A percentile compares a stretch with the other conserved stretches of the same genome.
phyloP scores from a whole-genome alignment of 169 alveolate species.

The Plasmodium blacklocki region DNA sequence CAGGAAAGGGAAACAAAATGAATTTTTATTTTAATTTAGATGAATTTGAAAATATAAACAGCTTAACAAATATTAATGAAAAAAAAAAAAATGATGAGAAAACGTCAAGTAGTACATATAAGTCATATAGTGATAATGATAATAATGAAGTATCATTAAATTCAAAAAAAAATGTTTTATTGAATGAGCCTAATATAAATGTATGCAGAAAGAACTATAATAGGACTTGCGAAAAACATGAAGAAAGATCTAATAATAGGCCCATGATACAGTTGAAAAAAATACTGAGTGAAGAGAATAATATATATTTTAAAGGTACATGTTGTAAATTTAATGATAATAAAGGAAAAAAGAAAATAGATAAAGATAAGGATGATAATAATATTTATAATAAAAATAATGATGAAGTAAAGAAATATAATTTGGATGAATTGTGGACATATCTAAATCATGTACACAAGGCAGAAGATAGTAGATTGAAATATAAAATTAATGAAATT shows the following conservation, averaged over 20 bases:
- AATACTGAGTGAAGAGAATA: conserved; percentile 3
- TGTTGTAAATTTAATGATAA: conserved; percentile 64
- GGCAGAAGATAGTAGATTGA: conserved; percentile 41
- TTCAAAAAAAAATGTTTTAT: too few species aligned
- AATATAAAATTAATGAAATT: conserved; percentile 29
- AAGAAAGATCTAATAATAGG: conserved; percentile 2
- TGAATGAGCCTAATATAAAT: too few species aligned
- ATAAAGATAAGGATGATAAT: background rate
- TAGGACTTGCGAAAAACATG: conserved; percentile 4
- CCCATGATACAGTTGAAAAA: conserved; percentile 23
- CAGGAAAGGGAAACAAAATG: conserved; percentile 53
- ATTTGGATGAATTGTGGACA: conserved; percentile 44
- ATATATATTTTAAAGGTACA: conserved; percentile 20
- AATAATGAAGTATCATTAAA: background rate
- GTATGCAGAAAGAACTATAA: too few species aligned
- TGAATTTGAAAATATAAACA: conserved; percentile 13
- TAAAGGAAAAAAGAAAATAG: conserved; percentile 39
- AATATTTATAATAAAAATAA: conserved; percentile 10
- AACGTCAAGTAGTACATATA: background rate
- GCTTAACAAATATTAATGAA: background rate
- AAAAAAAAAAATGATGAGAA: background rate
- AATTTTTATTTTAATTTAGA: conserved; percentile 14
- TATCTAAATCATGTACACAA: conserved; percentile 55
- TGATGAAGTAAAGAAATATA: conserved; percentile 25
- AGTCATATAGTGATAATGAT: conserved; percentile 9